Base-by-base conservation (phyloP, 176 grass and related monocot genomes). In the Pontederia paniculata region DNA sequence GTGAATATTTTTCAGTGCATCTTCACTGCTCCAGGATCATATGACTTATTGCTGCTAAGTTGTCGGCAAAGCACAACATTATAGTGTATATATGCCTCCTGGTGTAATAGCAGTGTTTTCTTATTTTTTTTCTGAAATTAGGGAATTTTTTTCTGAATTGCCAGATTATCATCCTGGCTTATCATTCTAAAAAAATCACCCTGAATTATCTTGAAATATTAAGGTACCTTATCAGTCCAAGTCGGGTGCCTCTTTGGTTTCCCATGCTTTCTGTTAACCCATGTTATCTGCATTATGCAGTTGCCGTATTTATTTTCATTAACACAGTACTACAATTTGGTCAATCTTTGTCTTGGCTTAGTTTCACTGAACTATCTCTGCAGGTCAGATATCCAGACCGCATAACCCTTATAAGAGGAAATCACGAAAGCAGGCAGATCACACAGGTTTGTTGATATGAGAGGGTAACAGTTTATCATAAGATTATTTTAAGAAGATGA, bases 301-400 rank as follows among this genome's bases (percentile, higher is more conserved):
- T 31, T 60, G 15, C 18, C 20, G 12, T 12, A 4, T 13, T 5
- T 5, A 11, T 4, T 4, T 46, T 18, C 5, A 9, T 19, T 50
- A n/a, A 16, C 1, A n/a, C 48, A 50, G 19, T 31, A 31, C 25
- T 31, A 17, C 22, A 46, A 14, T 47, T 63, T 45, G 13, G 10
- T 52, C 10, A 43, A 21, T 51, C 18, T 17, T 60, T 31, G 43
- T 48, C 37, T 71, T 61, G 1, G 16, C 3, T 37, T 17, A 62
- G 19, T 14, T 28, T 21, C 22, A 49, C 8, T 25, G 64, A 50
- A 53, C 57, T 52, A 49, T 58, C 8, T 58, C 8, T 68, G 17
- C 78, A 98, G 93, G 93, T 98, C 69, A 86, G 93, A 57, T 98
- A 84, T 69, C 93, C 93, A 74, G 93, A 98, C 72, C 87, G 93